Conservation (phyloP, 306 rosid species). For the Corylus avellana region DNA sequence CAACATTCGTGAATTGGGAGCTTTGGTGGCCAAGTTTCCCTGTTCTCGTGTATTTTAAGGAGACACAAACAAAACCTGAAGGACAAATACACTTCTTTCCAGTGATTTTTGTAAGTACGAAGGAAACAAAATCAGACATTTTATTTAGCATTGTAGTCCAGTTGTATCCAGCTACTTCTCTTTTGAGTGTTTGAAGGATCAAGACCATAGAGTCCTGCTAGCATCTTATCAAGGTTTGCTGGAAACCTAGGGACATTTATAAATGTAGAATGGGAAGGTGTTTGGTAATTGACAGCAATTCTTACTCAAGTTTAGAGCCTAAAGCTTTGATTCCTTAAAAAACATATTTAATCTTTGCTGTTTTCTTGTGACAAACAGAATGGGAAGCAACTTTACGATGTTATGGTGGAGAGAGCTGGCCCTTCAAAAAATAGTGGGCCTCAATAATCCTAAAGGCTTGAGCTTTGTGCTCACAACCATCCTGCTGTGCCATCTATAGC, state of each 20-base stretch:
- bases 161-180: not conserved
- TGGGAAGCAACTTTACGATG: conserved; percentile 88
- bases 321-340: conserved; percentile 14
- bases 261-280: not conserved
- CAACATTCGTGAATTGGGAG: conserved; percentile 95
- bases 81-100: conserved; percentile 98
- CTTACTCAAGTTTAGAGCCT: conserved; percentile 10
- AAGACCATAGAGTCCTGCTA: not conserved
- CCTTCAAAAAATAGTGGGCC: conserved; percentile 82
- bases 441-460: conserved; percentile 38
- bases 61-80: conserved; percentile 89
- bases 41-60: conserved; percentile 89
- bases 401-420: conserved; percentile 97
- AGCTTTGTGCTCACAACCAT: conserved; percentile 24
- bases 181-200: not conserved
- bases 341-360: conserved; percentile 15
- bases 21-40: conserved; percentile 99
- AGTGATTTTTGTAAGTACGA: conserved; percentile 75
- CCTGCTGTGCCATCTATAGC: not conserved
- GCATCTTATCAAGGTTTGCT: conserved; percentile 8
- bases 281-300: conserved; percentile 4
- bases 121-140: conserved; percentile 14
- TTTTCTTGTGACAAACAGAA: conserved; percentile 56
- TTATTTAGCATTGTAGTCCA: conserved; percentile 1
- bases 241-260: not conserved